These are phyloP conservation scores for Candida piceae DNA, from an alignment of 805 yeast genomes.

Conservation along the genomic window DNA sequence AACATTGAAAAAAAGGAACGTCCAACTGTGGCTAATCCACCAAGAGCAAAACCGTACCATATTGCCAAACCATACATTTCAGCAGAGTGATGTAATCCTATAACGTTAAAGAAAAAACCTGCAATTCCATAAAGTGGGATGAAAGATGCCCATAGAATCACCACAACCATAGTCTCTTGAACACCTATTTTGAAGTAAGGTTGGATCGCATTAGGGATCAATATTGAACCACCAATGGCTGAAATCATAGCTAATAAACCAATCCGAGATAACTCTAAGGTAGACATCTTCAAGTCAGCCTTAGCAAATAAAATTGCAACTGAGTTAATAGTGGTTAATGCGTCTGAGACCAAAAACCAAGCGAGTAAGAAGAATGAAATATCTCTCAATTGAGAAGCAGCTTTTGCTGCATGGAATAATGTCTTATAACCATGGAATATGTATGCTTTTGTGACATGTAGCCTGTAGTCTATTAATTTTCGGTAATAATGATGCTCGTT, in stretches of 20 bases:
- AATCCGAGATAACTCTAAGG: conserved; percentile 57
- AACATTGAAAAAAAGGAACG: conserved; percentile 63
- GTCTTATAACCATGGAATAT: conserved; percentile 60
- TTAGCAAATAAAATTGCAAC: conserved; percentile 75
- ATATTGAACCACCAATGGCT: conserved; percentile 63
- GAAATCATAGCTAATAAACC: conserved; percentile 62
- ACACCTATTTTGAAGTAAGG: conserved; percentile 38
- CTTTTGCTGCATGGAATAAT: conserved; percentile 47
- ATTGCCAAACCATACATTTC: conserved; percentile 68
- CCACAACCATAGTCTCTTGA: conserved; percentile 43
- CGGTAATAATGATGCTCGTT: conserved; percentile 6
- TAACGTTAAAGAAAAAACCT: conserved; percentile 49
- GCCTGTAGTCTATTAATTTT: conserved; percentile 9
- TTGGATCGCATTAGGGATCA: conserved; percentile 43
- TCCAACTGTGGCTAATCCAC: conserved; percentile 66
- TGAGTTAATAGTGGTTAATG: conserved; percentile 72
- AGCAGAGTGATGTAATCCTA: conserved; percentile 58
- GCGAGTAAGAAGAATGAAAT: conserved; percentile 62
- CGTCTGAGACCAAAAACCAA: conserved; percentile 75
- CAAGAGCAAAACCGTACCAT: conserved; percentile 73
- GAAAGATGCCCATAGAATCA: conserved; percentile 55
- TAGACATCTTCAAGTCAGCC: conserved; percentile 62
- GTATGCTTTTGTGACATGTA: conserved; percentile 27
- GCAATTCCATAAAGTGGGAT: conserved; percentile 70
- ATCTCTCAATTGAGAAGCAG: conserved; percentile 56